A percentile compares a stretch with the other conserved stretches of the same genome.
Conservation (phyloP, 2,329 filamentous ascomycete genomes). For the Fusarium mundagurra region DNA sequence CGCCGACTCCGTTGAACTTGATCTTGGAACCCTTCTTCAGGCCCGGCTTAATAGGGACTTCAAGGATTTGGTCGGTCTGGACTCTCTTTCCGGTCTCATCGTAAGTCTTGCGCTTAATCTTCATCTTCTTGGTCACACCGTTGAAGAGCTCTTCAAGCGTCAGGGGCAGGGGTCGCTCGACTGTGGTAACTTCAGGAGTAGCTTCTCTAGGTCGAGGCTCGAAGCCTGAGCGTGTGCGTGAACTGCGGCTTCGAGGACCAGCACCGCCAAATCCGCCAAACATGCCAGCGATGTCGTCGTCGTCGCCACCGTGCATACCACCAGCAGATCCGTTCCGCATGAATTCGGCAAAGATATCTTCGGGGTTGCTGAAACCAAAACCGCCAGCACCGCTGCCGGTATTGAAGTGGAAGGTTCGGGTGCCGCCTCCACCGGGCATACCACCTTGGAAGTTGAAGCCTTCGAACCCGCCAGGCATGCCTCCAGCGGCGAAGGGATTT, state of each 20-base stretch:
- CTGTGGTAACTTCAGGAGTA: conserved; percentile 88
- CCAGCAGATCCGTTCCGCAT: conserved; percentile 62
- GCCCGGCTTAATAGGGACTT: conserved; percentile 95
- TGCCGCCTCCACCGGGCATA: conserved; percentile 55
- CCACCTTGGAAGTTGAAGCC: conserved; percentile 63
- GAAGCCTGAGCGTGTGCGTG: conserved; percentile 55
- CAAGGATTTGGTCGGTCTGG: conserved; percentile 87
- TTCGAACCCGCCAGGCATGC: conserved; percentile 64
- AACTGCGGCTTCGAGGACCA: conserved; percentile 50
- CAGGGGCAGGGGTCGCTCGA: conserved; percentile 84
- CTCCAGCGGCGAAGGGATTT: conserved; percentile 67
- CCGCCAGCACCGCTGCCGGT: conserved; percentile 64
- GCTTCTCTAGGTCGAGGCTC: conserved; percentile 45
- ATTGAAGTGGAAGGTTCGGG: conserved; percentile 72
- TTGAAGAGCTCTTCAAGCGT: conserved; percentile 89
- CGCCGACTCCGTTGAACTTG: conserved; percentile 96
- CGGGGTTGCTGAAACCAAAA: conserved; percentile 86
- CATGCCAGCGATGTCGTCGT: conserved; percentile 63
- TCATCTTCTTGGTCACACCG: conserved; percentile 95
- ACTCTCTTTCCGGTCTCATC: conserved; percentile 86
- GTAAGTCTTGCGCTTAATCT: conserved; percentile 96
- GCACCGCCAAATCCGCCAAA: conserved; percentile 61
- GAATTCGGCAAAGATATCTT: conserved; percentile 88
- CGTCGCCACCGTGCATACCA: conserved; percentile 55
- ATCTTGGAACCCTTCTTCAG: conserved; percentile 98